These are phyloP conservation scores for Saraca asoca DNA, from an alignment of 331 rosid species.

Conservation along the genomic window DNA sequence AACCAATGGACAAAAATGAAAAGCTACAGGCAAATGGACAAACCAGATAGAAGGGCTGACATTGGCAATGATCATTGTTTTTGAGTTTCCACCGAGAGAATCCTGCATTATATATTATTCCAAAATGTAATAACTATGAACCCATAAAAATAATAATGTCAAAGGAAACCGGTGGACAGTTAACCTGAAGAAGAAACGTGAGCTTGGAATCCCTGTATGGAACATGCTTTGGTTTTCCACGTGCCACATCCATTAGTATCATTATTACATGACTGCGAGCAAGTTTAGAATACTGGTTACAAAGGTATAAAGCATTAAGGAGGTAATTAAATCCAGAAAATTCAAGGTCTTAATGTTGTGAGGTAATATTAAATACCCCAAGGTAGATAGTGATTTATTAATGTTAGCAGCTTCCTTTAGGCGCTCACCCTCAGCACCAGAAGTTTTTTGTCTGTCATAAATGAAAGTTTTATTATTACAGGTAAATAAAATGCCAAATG, in stretches of 20 bases:
- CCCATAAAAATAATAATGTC: constrained; percentile 20
- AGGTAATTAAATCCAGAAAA: constrained; percentile 19
- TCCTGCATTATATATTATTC: constrained; percentile 59
- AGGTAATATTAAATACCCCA: constrained; percentile 58
- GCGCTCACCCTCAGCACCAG: constrained; percentile 99
- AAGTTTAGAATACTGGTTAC: constrained; percentile 25
- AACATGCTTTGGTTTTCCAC: constrained; percentile 87
- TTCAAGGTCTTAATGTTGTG: constrained; percentile 1
- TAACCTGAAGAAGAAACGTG: constrained; percentile 96
- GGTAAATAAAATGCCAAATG: constrained; percentile 12
- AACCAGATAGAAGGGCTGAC: constrained; percentile 98
- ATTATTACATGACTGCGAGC: constrained; percentile 86
- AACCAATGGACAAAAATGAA: constrained; percentile 16
- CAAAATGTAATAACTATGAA: constrained; percentile 30
- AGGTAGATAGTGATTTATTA: constrained; percentile 89
- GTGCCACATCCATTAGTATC: constrained; percentile 93
- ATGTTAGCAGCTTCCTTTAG: constrained; percentile 96
- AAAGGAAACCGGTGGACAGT: constrained; percentile 31
- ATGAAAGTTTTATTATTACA: constrained; percentile 18
- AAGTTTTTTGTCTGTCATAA: constrained; percentile 84
- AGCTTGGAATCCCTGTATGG: constrained; percentile 95
- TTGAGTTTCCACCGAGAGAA: constrained; percentile 98
- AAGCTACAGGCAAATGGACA: constrained; percentile 37
- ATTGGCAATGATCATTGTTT: constrained; percentile 97
- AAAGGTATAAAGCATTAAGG: constrained; percentile 18